Evolutionary conservation across 164 flowering plant species (phyloP).

Genomic region (Tetracentron sinense): DNA sequence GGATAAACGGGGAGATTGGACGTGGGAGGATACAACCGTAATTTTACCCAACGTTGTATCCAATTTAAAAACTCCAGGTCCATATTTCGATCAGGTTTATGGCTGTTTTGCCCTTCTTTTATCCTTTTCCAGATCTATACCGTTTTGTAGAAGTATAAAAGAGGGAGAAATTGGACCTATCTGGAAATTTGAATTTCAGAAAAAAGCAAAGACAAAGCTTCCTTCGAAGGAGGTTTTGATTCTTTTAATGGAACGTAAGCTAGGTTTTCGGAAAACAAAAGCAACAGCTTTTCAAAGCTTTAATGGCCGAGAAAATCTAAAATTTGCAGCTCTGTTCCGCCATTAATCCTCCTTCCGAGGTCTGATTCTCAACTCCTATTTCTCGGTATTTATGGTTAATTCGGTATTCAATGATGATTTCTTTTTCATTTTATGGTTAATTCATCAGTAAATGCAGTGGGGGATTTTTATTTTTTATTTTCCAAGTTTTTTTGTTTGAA

Average conservation of each 20-base stretch:
- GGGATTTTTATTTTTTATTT: background rate
- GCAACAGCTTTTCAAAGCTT: background rate
- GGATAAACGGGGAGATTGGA: no score
- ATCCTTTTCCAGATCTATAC: background rate
- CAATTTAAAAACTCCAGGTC: no score
- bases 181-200: slow-evolving; percentile 5
- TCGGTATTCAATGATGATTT: background rate
- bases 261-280: background rate
- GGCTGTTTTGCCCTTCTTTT: no score
- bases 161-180: background rate
- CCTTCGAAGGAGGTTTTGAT: slow-evolving; percentile 2
- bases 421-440: background rate
- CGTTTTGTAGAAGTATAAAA: background rate
- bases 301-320: background rate
- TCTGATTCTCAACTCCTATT: background rate
- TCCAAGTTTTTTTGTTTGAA: background rate
- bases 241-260: background rate
- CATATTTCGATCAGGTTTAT: no score
- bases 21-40: no score
- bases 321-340: background rate
- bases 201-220: background rate
- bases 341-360: background rate
- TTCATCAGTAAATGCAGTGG: background rate
- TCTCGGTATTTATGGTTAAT: background rate
- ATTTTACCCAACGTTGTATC: no score